Evolutionary conservation across 495 filamentous ascomycete species (phyloP).

Genomic region (Bacidia gigantensis): DNA sequence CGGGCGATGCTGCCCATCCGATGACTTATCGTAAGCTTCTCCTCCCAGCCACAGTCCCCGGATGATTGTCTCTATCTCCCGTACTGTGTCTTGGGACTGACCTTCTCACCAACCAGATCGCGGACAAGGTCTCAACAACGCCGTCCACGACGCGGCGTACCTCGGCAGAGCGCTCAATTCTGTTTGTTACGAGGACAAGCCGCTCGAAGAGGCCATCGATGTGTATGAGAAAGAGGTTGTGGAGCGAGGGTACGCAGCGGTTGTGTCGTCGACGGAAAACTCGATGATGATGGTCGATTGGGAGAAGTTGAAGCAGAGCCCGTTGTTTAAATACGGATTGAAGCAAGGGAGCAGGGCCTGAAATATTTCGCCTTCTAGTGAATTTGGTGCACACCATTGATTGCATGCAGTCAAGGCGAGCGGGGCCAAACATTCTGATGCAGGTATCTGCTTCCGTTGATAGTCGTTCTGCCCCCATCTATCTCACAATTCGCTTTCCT

Average conservation of each 20-base stretch:
- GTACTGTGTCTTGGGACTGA: background rate
- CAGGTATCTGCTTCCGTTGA: too few relatives aligned
- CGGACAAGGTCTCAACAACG: conserved; percentile 40
- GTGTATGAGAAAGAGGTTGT: conserved; percentile 38
- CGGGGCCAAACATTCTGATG: too few relatives aligned
- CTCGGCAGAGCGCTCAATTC: conserved; percentile 25
- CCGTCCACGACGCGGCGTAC: conserved; percentile 30
- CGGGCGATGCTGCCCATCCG: conserved; percentile 38
- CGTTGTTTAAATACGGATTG: conserved; percentile 17
- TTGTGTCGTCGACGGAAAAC: conserved; percentile 27
- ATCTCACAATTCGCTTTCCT: too few relatives aligned
- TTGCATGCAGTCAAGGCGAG: too few relatives aligned
- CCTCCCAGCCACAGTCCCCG: too few relatives aligned
- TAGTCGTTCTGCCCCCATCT: too few relatives aligned
- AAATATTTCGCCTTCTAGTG: too few relatives aligned
- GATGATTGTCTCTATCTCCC: too few relatives aligned
- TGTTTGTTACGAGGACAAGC: conserved; percentile 10
- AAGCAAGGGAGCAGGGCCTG: background rate
- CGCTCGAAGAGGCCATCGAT: conserved; percentile 20
- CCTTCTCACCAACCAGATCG: conserved; percentile 24
- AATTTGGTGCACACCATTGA: too few relatives aligned
- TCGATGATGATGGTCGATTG: conserved; percentile 33
- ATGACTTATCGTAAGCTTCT: conserved; percentile 27
- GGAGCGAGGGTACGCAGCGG: conserved; percentile 31
- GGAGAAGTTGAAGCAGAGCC: conserved; percentile 24